Percentiles rank a stretch among this genome's conserved stretches.
Conservation (phyloP, 2,329 filamentous ascomycete species). For the Xylariaceae sp. region DNA sequence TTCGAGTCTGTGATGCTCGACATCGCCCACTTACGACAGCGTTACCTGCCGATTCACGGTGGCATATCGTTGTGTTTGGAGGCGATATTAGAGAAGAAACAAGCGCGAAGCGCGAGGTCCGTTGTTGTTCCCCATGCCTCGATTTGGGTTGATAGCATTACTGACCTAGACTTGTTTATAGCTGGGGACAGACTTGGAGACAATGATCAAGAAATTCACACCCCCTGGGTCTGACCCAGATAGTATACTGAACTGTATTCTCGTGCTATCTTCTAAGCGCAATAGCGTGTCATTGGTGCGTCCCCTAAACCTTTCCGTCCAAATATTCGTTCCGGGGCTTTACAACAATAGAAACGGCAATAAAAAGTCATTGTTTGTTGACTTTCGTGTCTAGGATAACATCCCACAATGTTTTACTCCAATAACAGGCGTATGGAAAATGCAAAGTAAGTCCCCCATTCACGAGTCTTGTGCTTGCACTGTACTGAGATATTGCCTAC, state of each 20-base stretch:
- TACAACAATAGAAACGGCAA: too few relatives aligned
- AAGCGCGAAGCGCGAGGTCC: conserved; percentile 29
- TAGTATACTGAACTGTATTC: conserved; percentile 54
- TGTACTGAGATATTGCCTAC: background rate
- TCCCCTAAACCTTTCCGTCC: too few relatives aligned
- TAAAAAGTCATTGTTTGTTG: too few relatives aligned
- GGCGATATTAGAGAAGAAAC: conserved; percentile 44
- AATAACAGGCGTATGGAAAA: conserved; percentile 51
- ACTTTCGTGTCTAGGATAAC: conserved; percentile 34
- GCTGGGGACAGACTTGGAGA: conserved; percentile 22
- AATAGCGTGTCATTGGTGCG: conserved; percentile 39
- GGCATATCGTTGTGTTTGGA: conserved; percentile 53
- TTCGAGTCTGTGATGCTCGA: conserved; percentile 58
- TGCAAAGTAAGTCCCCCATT: conserved; percentile 45
- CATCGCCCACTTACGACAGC: conserved; percentile 52
- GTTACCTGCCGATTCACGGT: conserved; percentile 43
- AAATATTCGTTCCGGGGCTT: too few relatives aligned
- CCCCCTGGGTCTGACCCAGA: conserved; percentile 44
- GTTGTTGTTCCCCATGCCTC: background rate
- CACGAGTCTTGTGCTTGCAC: background rate
- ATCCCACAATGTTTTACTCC: conserved; percentile 58
- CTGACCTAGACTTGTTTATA: conserved; percentile 1
- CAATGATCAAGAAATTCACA: conserved; percentile 39
- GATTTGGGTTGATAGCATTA: background rate
- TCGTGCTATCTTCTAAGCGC: conserved; percentile 51